These are phyloP conservation scores for Phytomonas francai DNA, from an alignment of 208 protist species.

Conservation along the genomic window DNA sequence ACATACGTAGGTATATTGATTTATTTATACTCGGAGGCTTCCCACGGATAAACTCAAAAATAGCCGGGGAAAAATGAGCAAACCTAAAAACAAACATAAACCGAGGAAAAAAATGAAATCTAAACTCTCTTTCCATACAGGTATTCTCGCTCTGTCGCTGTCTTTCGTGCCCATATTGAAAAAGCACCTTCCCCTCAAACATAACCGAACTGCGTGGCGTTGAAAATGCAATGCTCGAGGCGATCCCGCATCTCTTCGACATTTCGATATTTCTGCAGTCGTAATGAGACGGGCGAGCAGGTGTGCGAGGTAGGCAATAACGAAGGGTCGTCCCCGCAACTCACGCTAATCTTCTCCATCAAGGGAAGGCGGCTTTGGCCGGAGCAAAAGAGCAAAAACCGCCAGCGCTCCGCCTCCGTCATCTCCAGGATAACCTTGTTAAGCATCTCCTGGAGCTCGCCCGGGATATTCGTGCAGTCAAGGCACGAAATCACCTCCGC, in stretches of 20 bases:
- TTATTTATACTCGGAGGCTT: background rate
- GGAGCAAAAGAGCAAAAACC: conserved; percentile 82
- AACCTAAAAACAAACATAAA: background rate
- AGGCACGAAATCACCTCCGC: conserved; percentile 68
- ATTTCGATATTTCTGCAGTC: conserved; percentile 65
- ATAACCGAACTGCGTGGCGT: conserved; percentile 78
- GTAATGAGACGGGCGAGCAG: conserved; percentile 81
- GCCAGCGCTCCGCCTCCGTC: conserved; percentile 39
- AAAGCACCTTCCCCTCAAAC: conserved; percentile 23
- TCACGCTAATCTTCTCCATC: conserved; percentile 71
- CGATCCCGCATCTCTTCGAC: conserved; percentile 41
- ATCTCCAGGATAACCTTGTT: conserved; percentile 46
- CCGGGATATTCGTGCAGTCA: conserved; percentile 44
- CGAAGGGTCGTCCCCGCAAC: conserved; percentile 65
- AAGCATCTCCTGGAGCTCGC: conserved; percentile 40
- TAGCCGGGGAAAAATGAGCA: conserved; percentile 2
- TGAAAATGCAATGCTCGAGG: conserved; percentile 49
- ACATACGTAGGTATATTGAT: background rate
- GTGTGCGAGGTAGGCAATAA: conserved; percentile 82
- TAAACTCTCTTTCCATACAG: background rate
- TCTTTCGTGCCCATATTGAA: too few species aligned
- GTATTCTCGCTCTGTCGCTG: background rate
- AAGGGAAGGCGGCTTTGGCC: conserved; percentile 78
- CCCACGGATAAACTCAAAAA: conserved; percentile 7
- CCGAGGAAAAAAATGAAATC: background rate